Evolutionary conservation across 2,329 filamentous ascomycete species (phyloP).

Genomic region (Aspergillus fumigatus): DNA sequence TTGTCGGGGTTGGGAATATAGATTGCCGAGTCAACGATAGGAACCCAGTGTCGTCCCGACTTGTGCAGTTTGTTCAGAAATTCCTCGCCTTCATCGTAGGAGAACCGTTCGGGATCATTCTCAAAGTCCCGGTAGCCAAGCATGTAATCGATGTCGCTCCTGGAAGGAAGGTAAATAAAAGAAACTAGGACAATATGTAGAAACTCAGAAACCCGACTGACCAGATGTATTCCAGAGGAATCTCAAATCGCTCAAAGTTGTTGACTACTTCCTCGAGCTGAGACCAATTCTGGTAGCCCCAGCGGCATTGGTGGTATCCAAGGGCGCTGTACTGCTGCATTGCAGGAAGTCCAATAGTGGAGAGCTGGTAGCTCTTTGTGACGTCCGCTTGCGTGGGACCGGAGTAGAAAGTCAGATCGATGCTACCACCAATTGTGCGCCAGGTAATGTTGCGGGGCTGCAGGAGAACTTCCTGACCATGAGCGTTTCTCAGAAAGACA

Average conservation of each 20-base stretch:
- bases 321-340: conserved; percentile 80
- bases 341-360: conserved; percentile 64
- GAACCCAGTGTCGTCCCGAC: conserved; percentile 55
- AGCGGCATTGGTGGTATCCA: conserved; percentile 78
- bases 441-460: conserved; percentile 63
- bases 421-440: conserved; percentile 68
- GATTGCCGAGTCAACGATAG: conserved; percentile 60
- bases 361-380: conserved; percentile 65
- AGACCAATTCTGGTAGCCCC: conserved; percentile 74
- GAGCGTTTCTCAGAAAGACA: conserved; percentile 71
- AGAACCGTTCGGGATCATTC: conserved; percentile 51
- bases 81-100: conserved; percentile 44
- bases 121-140: conserved; percentile 57
- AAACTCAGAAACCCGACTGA: conserved; percentile 9
- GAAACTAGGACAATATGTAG: background rate
- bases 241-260: conserved; percentile 51
- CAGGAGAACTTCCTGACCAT: conserved; percentile 69
- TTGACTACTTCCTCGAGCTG: conserved; percentile 56
- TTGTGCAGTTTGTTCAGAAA: conserved; percentile 52
- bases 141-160: conserved; percentile 54
- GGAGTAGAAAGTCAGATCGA: conserved; percentile 76
- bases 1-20: conserved; percentile 71
- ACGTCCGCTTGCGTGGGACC: conserved; percentile 66
- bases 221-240: conserved; percentile 53
- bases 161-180: conserved; percentile 4